These are phyloP conservation scores for Fraxinus greggii DNA, from an alignment of 305 asterid genomes.

Conservation along the genomic window DNA sequence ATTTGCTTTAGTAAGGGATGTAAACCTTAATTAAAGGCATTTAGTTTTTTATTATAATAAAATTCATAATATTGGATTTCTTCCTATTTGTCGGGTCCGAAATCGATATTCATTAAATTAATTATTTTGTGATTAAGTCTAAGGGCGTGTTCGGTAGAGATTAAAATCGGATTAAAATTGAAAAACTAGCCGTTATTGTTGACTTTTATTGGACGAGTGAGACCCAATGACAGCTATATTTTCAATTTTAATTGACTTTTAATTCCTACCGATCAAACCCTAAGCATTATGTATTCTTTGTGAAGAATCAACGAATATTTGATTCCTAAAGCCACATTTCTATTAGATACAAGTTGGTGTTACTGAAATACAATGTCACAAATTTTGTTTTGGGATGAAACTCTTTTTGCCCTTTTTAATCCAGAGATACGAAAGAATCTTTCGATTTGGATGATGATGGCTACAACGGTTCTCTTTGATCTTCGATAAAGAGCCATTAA, in stretches of 20 bases:
- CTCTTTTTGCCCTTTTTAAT: neutral
- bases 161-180: no score
- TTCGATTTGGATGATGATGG: neutral
- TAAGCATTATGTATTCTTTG: no score
- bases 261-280: no score
- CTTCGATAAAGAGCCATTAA: neutral
- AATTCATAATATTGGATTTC: neutral
- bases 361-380: neutral
- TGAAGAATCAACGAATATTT: no score
- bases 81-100: neutral
- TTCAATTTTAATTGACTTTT: no score
- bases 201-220: no score
- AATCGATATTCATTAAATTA: no score
- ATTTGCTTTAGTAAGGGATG: neutral
- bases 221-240: no score
- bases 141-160: no score
- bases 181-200: no score
- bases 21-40: neutral
- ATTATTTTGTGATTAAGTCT: neutral
- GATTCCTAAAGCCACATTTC: neutral
- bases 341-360: neutral
- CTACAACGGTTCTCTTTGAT: neutral
- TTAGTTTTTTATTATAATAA: no score
- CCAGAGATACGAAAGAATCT: neutral
- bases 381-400: neutral